Evolutionary conservation across 225 moss, liverwort and hornwort species (phyloP).

Genomic region (Sphagnum tenellum): DNA sequence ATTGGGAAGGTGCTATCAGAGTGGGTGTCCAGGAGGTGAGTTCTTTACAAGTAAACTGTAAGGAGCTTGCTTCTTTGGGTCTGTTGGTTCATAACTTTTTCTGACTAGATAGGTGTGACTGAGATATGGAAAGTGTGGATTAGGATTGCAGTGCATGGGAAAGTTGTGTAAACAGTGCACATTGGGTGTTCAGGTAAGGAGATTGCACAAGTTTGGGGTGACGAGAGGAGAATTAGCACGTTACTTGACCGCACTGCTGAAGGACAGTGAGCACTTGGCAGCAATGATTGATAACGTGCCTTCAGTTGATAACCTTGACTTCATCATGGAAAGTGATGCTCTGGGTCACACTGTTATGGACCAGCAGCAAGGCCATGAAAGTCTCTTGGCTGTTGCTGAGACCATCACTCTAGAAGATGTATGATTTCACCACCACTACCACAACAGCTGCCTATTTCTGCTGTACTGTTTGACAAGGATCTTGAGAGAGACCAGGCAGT

Average conservation of each 20-base stretch:
- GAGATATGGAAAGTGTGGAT: too few species aligned
- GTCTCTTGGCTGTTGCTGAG: constrained; percentile 80
- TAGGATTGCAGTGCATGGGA: too few species aligned
- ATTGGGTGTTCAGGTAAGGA: constrained; percentile 51
- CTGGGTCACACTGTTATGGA: constrained; percentile 97
- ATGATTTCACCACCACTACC: neutral
- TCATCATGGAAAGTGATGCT: constrained; percentile 99
- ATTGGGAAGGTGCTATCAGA: constrained; percentile 96
- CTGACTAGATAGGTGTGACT: too few species aligned
- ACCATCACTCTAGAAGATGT: constrained; percentile 96
- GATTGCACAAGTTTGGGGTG: constrained; percentile 94
- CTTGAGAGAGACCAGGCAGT: too few species aligned
- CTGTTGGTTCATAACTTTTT: too few species aligned
- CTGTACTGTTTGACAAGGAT: too few species aligned
- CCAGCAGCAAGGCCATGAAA: constrained; percentile 98
- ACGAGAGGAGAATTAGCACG: constrained; percentile 97
- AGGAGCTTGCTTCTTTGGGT: too few species aligned
- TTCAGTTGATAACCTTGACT: constrained; percentile 97
- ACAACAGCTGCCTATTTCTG: too few species aligned
- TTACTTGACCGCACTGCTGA: constrained; percentile 89
- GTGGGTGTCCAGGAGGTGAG: constrained; percentile 98
- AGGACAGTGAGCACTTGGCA: constrained; percentile 97
- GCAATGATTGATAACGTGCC: constrained; percentile 99
- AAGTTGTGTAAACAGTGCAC: too few species aligned
- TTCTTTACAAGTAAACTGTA: neutral